Evolutionary conservation across 2,329 filamentous ascomycete genomes (phyloP), one percentile per base, ranked within the genome.

Genomic region (Pestalotiopsis sp.): DNA sequence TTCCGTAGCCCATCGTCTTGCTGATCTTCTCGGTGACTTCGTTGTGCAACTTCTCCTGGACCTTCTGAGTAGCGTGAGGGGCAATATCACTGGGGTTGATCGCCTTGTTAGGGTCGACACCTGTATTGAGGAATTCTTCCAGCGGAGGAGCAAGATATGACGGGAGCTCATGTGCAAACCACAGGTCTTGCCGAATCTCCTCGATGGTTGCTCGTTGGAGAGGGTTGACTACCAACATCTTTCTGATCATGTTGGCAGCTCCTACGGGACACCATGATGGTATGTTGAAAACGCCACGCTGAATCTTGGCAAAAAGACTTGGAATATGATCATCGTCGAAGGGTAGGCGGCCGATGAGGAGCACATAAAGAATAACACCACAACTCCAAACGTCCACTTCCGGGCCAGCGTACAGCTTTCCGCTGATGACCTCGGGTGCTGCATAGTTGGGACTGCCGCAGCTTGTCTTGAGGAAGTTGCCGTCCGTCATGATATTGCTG

Each of bases 401-500:
- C 0, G 96, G 95, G 1, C 96, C 96, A 20, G 96, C 96, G 78
- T 99, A 99, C 67, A 98, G 86, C 85, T 98, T 99, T 27, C 96
- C 96, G 67, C 95, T 96, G 77, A 99, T 98, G 70, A 99, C 96
- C 80, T 99, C 96, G 6, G 96, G 96, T 1, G 96, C 96, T 13
- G 96, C 96, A 80, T 99, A 99, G 81, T 99, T 99, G 57, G 96
- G 96, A 78, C 95, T 98, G 66, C 96, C 96, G 77, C 96, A 99
- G 79, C 95, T 98, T 1, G 96, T 99, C 84, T 98, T 98, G 76
- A 99, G 89, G 79, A 99, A 99, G 80, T 99, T 99, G 31, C 96
- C 96, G 79, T 99, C 96, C 0, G 96, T 98, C 96, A 99, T 99
- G 83, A 99, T 99, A 79, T 99, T 99, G 84, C 95, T 98, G 68